phyloP scores from a whole-genome alignment of 2,329 filamentous ascomycete species.

The Stemphylium lycopersici region DNA sequence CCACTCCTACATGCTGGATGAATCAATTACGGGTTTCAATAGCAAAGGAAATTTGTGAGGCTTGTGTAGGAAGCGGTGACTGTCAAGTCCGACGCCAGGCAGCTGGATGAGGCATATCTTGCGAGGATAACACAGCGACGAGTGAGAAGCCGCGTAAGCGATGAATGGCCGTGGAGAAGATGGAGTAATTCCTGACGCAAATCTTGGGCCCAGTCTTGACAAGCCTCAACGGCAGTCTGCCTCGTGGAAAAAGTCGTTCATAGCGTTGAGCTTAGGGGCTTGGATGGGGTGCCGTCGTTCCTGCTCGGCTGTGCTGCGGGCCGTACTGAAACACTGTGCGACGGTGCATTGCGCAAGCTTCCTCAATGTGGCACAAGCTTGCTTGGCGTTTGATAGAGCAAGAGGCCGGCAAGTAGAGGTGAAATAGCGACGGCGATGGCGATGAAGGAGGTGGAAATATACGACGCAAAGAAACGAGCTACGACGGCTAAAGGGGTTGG shows the following conservation, averaged over 20 bases:
- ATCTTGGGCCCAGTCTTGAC: too few species aligned
- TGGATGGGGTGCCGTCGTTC: neutral
- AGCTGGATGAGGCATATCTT: neutral
- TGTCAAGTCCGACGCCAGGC: neutral
- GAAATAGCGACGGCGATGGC: neutral
- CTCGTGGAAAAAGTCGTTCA: neutral
- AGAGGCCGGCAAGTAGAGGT: neutral
- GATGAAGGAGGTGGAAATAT: neutral
- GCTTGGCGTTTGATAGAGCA: neutral
- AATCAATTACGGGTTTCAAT: too few species aligned
- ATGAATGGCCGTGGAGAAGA: neutral
- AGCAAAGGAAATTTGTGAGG: too few species aligned
- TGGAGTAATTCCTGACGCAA: too few species aligned
- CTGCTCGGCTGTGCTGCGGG: constrained; percentile 12
- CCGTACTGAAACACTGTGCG: constrained; percentile 12
- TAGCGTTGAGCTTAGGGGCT: neutral
- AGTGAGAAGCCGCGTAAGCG: neutral
- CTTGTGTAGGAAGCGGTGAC: too few species aligned
- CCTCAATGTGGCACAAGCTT: constrained; percentile 1
- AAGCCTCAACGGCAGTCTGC: neutral
- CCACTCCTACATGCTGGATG: too few species aligned
- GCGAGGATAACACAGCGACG: neutral
- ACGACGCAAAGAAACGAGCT: neutral
- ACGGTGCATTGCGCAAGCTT: constrained; percentile 9
- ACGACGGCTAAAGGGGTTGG: neutral